Evolutionary conservation across 192 early-diverging fungal genomes (phyloP).

Genomic region (Podila horticola): DNA sequence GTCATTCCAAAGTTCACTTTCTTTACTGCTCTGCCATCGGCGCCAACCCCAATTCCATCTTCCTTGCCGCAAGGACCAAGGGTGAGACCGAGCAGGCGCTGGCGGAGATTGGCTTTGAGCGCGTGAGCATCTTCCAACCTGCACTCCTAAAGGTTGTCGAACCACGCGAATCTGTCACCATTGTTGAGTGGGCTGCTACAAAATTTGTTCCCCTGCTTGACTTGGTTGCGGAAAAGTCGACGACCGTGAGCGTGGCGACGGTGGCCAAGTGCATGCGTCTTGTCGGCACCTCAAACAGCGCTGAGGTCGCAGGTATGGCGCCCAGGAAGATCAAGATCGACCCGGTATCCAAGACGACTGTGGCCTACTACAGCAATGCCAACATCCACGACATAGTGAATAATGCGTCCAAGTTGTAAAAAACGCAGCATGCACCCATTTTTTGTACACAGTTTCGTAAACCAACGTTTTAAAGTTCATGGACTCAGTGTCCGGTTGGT

Average conservation of each 20-base stretch:
- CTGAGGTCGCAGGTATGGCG: constrained; percentile 11
- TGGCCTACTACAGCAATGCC: constrained; percentile 24
- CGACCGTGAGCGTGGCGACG: constrained; percentile 15
- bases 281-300: constrained; percentile 1
- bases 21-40: constrained; percentile 62
- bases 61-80: constrained; percentile 78
- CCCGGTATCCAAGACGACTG: constrained; percentile 12
- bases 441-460: no score
- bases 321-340: constrained; percentile 16
- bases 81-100: constrained; percentile 80
- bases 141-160: constrained; percentile 59
- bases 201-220: constrained; percentile 22
- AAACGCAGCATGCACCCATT: no score
- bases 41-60: constrained; percentile 65
- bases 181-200: constrained; percentile 11
- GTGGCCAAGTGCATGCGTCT: constrained; percentile 36
- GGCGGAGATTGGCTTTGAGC: constrained; percentile 67
- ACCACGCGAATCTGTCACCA: constrained; percentile 4
- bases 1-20: constrained; percentile 55
- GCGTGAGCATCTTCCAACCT: constrained; percentile 73
- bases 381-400: constrained; percentile 42
- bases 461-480: no score
- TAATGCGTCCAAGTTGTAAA: no score
- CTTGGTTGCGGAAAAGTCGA: constrained; percentile 12
- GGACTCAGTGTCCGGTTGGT: no score